Conservation (phyloP, 2,329 filamentous ascomycete species). For the Fusarium poae region DNA sequence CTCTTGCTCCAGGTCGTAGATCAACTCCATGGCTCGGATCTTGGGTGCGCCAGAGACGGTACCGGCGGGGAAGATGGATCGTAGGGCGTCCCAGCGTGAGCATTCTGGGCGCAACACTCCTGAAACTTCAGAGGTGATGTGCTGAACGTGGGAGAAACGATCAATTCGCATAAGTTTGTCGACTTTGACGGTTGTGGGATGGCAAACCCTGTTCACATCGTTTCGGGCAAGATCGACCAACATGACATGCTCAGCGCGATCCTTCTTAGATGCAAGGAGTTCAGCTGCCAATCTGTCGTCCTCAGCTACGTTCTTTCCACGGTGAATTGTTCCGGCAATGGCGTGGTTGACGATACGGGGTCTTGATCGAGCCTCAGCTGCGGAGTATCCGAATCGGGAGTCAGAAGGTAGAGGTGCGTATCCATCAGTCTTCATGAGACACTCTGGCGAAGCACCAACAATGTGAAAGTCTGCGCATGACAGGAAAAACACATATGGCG, state of each 20-base stretch:
- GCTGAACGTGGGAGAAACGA: conserved; percentile 96
- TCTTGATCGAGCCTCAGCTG: conserved; percentile 67
- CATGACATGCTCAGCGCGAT: conserved; percentile 97
- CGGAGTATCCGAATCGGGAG: conserved; percentile 46
- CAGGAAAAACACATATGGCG: conserved; percentile 96
- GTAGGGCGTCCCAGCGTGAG: conserved; percentile 94
- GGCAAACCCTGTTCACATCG: conserved; percentile 95
- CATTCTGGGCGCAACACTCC: conserved; percentile 86
- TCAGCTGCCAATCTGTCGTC: conserved; percentile 82
- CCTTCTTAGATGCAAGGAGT: conserved; percentile 77
- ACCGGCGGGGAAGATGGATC: conserved; percentile 95
- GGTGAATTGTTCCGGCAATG: conserved; percentile 94
- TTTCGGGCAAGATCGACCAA: conserved; percentile 95
- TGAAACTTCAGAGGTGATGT: conserved; percentile 95
- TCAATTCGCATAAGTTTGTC: conserved; percentile 95
- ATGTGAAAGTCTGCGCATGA: conserved; percentile 94
- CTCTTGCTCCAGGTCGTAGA: conserved; percentile 92
- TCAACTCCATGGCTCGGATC: conserved; percentile 96
- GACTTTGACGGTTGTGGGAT: conserved; percentile 88
- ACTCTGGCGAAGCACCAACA: conserved; percentile 92
- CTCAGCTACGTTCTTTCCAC: conserved; percentile 78
- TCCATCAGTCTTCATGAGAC: conserved; percentile 80
- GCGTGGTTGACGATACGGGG: conserved; percentile 95
- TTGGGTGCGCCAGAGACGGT: conserved; percentile 97
- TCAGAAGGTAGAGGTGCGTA: conserved; percentile 45